Conservation (phyloP, 345 rosid species). For the Clausena lansium region DNA sequence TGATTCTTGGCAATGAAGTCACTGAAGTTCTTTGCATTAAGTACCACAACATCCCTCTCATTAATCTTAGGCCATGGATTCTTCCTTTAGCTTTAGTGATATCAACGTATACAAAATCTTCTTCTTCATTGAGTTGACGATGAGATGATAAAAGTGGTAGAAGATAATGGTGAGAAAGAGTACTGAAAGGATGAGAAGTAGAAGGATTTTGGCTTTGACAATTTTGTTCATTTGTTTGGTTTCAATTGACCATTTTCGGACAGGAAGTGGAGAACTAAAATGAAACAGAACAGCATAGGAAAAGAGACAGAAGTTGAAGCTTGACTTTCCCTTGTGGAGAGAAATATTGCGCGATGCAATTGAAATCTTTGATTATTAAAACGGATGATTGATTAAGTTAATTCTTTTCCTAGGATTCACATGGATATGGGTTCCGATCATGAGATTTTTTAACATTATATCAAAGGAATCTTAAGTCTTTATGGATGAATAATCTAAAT, state of each 20-base stretch:
- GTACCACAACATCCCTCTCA: not conserved
- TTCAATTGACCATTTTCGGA: not conserved
- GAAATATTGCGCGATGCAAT: not conserved
- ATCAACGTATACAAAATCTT: not conserved
- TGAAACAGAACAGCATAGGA: not conserved
- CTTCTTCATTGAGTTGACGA: not conserved
- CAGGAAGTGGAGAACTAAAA: not conserved
- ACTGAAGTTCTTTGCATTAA: not conserved
- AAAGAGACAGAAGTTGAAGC: not conserved
- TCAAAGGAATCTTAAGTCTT: too few species aligned
- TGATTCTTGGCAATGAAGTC: not conserved
- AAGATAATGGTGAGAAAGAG: not conserved
- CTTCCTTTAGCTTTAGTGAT: not conserved
- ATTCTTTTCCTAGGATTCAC: not conserved
- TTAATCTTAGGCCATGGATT: not conserved
- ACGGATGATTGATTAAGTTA: not conserved
- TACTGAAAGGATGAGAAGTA: slow-evolving; percentile 23
- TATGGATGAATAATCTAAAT: not conserved
- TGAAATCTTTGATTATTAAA: too few species aligned
- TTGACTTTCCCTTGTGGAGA: not conserved
- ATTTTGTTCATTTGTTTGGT: not conserved
- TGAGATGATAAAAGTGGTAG: not conserved
- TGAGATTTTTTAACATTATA: not conserved
- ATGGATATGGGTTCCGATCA: not conserved
- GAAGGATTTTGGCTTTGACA: slow-evolving; percentile 12